phyloP scores from a whole-genome alignment of 202 grass and related monocot genomes.

The Carex arenaria region DNA sequence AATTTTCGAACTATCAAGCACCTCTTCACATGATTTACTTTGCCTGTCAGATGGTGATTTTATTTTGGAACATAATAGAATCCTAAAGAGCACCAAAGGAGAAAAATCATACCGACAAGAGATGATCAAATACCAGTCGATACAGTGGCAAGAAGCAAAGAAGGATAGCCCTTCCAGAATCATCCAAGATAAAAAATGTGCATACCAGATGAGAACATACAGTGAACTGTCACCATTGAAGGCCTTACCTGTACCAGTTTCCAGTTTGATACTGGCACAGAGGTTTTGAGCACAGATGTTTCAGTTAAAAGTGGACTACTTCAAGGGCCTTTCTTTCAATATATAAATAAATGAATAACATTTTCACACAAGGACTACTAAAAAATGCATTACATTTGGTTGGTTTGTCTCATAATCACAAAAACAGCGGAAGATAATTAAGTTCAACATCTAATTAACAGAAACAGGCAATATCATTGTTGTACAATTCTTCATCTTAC shows the following conservation, averaged over 20 bases:
- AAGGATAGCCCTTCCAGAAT: not conserved
- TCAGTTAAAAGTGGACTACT: not conserved
- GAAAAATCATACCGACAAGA: not conserved
- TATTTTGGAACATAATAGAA: not conserved
- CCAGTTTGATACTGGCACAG: not conserved
- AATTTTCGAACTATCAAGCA: not conserved
- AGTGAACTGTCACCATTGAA: not conserved
- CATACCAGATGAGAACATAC: not conserved
- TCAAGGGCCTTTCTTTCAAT: not conserved
- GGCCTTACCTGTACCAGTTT: not conserved
- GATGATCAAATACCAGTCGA: not conserved
- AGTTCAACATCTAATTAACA: not conserved
- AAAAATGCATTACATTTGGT: not conserved
- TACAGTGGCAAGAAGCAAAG: not conserved
- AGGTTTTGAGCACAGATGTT: not conserved
- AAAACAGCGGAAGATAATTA: not conserved
- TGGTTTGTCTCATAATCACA: not conserved
- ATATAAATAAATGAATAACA: not conserved
- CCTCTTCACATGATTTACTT: not conserved
- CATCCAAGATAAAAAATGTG: not conserved
- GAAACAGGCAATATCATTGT: not conserved
- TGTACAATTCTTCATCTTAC: not conserved
- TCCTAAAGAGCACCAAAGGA: not conserved
- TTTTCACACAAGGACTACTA: not conserved
- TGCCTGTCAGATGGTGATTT: not conserved